Evolutionary conservation across 2,329 filamentous ascomycete species (phyloP), one percentile per base, ranked within the genome.

Genomic region (Colletotrichum orbiculare): DNA sequence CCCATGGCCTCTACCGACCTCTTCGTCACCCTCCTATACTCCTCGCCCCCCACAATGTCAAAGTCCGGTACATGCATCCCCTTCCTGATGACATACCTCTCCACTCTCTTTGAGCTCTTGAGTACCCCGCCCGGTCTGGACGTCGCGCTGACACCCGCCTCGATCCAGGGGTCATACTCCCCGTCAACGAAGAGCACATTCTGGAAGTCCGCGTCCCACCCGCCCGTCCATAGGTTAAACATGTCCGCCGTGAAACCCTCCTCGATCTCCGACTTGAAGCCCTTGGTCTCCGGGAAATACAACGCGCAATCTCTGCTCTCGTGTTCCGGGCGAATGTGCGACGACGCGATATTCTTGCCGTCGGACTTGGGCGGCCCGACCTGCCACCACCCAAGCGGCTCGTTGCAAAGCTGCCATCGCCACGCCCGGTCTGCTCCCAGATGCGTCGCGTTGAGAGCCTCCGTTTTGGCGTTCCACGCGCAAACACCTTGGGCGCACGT

Each of bases 361-460:
- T 66, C 48, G 9, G 64, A 64, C 37, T 45, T 37, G 15, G 47
- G 48, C 35, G 64, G 64, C 1, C 58, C 63, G 2, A 61, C 41
- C 6, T 66, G 63, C 52, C 58, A 66, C 58, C 62, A 65, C 4
- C 60, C 61, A 12, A 65, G 47, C 37, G 63, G 57, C 42, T 66
- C 64, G 56, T 67, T 67, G 46, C 64, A 67, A 25, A 67, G 61
- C 25, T 65, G 55, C 55, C 61, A 67, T 2, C 37, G 13, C 61
- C 60, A 67, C 15, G 38, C 48, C 41, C 58, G 63, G 4, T 43
- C 13, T 35, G 34, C 33, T 4, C 35, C n/a, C 8, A 48, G 57
- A 12, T 53, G n/a, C 37, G 3, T 53, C 8, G 41, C 58, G 52
- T 17, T 11, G 3, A 25, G 46, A 8, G 50, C 58, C 1, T 55